These are phyloP conservation scores for Fusarium acutatum DNA, from an alignment of 2,329 filamentous ascomycete species.

Conservation along the genomic window DNA sequence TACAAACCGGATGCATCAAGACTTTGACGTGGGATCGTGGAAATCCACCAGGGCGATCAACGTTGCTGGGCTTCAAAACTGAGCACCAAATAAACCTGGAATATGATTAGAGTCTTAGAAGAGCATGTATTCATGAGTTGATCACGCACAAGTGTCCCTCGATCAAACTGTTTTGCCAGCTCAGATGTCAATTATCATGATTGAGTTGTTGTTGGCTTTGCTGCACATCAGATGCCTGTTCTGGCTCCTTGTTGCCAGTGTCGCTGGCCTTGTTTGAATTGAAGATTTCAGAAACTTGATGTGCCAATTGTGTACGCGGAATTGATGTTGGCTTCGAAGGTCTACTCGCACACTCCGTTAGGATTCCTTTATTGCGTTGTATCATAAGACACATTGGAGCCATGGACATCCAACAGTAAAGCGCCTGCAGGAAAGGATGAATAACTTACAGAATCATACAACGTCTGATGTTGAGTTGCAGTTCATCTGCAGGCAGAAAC, in stretches of 20 bases:
- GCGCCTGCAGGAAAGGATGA: not conserved
- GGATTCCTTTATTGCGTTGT: not conserved
- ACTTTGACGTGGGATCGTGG: conserved; percentile 11
- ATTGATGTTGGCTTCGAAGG: not conserved
- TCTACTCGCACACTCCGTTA: not conserved
- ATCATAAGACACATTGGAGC: not conserved
- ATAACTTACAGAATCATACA: not conserved
- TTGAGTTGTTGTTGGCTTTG: not conserved
- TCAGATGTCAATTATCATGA: not conserved
- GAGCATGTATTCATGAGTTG: not conserved
- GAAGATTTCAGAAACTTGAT: not conserved
- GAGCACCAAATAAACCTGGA: not conserved
- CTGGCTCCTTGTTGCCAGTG: too few relatives aligned
- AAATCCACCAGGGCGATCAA: not conserved
- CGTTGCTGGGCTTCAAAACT: not conserved
- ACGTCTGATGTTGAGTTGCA: not conserved
- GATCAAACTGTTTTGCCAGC: not conserved
- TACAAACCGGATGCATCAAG: conserved; percentile 19
- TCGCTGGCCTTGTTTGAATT: not conserved
- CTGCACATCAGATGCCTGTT: not conserved
- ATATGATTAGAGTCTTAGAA: not conserved
- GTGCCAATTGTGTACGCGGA: not conserved
- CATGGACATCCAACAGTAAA: not conserved
- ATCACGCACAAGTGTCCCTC: not conserved
- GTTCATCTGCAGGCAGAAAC: not conserved